These are phyloP conservation scores for Taxawa tesnikishii DNA, from an alignment of 2,329 filamentous ascomycete species.

Conservation along the genomic window DNA sequence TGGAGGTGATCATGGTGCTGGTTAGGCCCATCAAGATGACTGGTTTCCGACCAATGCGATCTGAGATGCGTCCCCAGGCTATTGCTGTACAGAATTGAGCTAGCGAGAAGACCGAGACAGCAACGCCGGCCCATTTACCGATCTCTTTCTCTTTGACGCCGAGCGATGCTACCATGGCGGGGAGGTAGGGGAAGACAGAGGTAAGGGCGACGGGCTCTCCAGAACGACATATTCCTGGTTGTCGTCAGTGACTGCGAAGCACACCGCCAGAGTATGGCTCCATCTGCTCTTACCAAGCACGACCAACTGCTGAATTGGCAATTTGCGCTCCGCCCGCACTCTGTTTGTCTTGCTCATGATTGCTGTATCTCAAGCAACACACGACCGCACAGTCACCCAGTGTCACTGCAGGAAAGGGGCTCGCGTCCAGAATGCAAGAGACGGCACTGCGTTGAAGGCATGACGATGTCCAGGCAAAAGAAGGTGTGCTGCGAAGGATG, in stretches of 20 bases:
- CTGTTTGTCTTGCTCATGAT: background rate
- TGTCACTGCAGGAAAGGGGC: no score
- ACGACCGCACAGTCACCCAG: no score
- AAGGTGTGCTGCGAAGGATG: no score
- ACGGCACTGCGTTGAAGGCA: no score
- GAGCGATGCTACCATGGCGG: constrained; percentile 80
- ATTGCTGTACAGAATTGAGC: constrained; percentile 76
- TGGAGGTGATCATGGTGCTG: constrained; percentile 68
- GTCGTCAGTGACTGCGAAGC: constrained; percentile 7
- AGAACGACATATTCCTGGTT: constrained; percentile 74
- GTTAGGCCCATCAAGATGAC: constrained; percentile 62
- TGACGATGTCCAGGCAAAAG: no score
- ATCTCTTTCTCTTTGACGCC: constrained; percentile 59
- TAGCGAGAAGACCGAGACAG: constrained; percentile 72
- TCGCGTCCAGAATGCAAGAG: no score
- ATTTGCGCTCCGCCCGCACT: constrained; percentile 30
- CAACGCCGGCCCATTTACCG: constrained; percentile 74
- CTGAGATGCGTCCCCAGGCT: constrained; percentile 74
- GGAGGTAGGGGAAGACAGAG: constrained; percentile 83
- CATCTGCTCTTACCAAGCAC: constrained; percentile 53
- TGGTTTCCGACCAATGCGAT: constrained; percentile 70
- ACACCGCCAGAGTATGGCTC: no score
- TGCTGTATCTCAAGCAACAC: no score
- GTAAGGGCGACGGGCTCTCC: constrained; percentile 87
- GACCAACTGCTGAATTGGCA: constrained; percentile 64